phyloP scores from a whole-genome alignment of 441 rosid genomes.

The Gossypium gossypioides region DNA sequence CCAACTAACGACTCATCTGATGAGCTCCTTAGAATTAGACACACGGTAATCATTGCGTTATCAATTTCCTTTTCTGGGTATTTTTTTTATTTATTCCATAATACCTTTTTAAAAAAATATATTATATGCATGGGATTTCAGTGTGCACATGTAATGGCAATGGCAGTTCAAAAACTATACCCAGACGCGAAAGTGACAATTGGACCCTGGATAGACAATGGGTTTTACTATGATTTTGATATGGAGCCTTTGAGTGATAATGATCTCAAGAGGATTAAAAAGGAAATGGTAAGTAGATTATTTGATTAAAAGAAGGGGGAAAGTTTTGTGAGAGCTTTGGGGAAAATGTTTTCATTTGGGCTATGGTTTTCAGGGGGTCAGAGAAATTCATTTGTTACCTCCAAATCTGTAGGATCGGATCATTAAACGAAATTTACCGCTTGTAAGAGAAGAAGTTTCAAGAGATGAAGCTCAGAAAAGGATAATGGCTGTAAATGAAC shows the following conservation, averaged over 20 bases:
- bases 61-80: background rate
- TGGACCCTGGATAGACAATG: slow-evolving; percentile 96
- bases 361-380: slow-evolving; percentile 35
- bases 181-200: slow-evolving; percentile 86
- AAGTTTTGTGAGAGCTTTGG: slow-evolving; percentile 13
- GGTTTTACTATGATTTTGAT: slow-evolving; percentile 88
- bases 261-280: slow-evolving; percentile 83
- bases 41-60: slow-evolving; percentile 33
- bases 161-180: slow-evolving; percentile 88
- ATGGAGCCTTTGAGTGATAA: slow-evolving; percentile 78
- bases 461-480: slow-evolving; percentile 72
- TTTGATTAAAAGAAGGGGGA: slow-evolving; percentile 6
- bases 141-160: slow-evolving; percentile 98
- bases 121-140: slow-evolving; percentile 18
- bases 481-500: slow-evolving; percentile 67
- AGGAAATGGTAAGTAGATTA: slow-evolving; percentile 72
- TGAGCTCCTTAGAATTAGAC: slow-evolving; percentile 51
- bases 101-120: background rate
- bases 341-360: slow-evolving; percentile 19
- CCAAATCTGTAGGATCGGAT: slow-evolving; percentile 71
- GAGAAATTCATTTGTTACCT: slow-evolving; percentile 32
- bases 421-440: slow-evolving; percentile 71
- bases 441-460: slow-evolving; percentile 71
- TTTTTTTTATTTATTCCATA: background rate
- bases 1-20: slow-evolving; percentile 66